phyloP scores from a whole-genome alignment of 352 stramenopile species.

The Globisporangium paddicum region DNA sequence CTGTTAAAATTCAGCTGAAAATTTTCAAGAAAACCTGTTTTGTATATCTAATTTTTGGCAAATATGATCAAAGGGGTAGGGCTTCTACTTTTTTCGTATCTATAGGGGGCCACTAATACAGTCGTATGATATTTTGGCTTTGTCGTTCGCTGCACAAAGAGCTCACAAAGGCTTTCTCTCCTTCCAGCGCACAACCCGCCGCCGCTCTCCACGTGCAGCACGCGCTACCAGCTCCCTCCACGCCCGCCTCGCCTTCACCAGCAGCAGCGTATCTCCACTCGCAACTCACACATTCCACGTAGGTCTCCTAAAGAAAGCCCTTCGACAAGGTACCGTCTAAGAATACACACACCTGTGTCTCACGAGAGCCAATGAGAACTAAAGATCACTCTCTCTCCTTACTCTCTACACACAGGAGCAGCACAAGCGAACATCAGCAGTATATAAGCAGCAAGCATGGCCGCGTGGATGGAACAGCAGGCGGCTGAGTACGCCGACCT shows the following conservation, averaged over 20 bases:
- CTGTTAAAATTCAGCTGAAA: neutral
- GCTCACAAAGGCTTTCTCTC: slow-evolving; percentile 3
- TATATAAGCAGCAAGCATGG: slow-evolving; percentile 10
- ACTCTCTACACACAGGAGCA: neutral
- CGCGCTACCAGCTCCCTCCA: neutral
- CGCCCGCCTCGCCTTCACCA: neutral
- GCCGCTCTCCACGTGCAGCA: neutral
- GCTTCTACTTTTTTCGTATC: neutral
- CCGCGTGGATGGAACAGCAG: slow-evolving; percentile 80
- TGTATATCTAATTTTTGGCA: no score
- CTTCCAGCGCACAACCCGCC: neutral
- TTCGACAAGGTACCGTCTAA: slow-evolving; percentile 1
- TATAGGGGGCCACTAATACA: neutral
- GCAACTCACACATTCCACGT: no score
- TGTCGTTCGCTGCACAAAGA: neutral
- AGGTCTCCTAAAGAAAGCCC: no score
- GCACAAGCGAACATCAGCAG: no score
- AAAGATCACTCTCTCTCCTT: neutral
- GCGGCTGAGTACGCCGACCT: slow-evolving; percentile 80
- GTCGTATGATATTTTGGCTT: neutral
- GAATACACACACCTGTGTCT: neutral
- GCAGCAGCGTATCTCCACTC: slow-evolving; percentile 3
- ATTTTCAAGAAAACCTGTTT: neutral
- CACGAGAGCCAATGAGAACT: neutral
- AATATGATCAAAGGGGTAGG: neutral